Base-by-base conservation (phyloP, 208 protist genomes). In the Leishmania martiniquensis region DNA sequence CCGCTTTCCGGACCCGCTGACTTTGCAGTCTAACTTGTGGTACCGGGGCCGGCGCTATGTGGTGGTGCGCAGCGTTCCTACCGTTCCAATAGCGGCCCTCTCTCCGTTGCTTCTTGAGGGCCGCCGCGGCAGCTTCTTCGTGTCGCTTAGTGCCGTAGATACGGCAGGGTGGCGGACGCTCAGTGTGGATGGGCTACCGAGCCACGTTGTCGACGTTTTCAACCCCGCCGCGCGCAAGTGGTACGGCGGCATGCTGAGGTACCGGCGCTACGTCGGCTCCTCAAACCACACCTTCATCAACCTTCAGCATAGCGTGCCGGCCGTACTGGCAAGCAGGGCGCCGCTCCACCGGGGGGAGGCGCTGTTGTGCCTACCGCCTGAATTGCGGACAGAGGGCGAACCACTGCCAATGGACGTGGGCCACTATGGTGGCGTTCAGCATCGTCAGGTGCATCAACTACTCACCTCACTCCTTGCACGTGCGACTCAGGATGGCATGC, bases 301-400 rank as follows among this genome's bases (percentile, higher is more conserved):
- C 91, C 99, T 99, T 76, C 98, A 99, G 85, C 99, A 99, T 95
- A 99, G 99, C 75, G 84, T 91, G 63, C 98, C 98, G 4, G 91
- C 87, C 4, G 96, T 99, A 1, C 60, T 63, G 42, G 57, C 67
- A 5, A 52, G 54, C 17, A 2, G 60, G 39, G 15, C 55, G 39
- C 22, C n/a, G 5, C 7, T n/a, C 42, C 10, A 29, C 96, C 96
- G 4, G 57, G 25, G 42, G 42, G 54, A 32, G 29, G 49, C 32
- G 4, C 17, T 74, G 6, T 37, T 59, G 47, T 55, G 68, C n/a
- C 17, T 20, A 17, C 15, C n/a, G 10, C 68, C 68, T 45, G 29
- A 32, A 2, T 37, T 54, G 49, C 68, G 49, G 47, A 47, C 44
- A 44, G 37, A 39, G 2, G 63, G 63, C 9, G 42, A 69, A 5